Percentiles rank a stretch among this genome's conserved stretches.
Conservation (phyloP, 768 basidiomycete genomes). For the Hypholoma fasciculare region DNA sequence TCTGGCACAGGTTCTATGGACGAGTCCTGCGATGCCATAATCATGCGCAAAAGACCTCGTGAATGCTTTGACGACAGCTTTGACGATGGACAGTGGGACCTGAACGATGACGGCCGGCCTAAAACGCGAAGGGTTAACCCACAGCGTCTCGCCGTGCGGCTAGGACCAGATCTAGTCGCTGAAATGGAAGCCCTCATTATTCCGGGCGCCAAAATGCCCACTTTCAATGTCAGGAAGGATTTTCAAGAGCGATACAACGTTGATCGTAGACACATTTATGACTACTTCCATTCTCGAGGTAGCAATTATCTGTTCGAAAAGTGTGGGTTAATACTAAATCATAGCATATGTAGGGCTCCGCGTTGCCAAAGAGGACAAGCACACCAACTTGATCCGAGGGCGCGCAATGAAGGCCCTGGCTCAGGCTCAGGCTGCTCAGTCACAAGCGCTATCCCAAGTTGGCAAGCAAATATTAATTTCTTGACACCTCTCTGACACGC, state of each 20-base stretch:
- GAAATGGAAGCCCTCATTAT: slow-evolving; percentile 73
- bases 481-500: slow-evolving; percentile 4
- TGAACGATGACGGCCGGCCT: slow-evolving; percentile 36
- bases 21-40: slow-evolving; percentile 10
- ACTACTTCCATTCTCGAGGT: slow-evolving; percentile 73
- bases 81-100: slow-evolving; percentile 21
- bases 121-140: slow-evolving; percentile 64
- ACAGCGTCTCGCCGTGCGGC: slow-evolving; percentile 63
- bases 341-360: slow-evolving; percentile 41
- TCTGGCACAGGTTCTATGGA: slow-evolving; percentile 17
- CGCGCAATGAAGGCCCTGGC: slow-evolving; percentile 33
- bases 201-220: slow-evolving; percentile 78
- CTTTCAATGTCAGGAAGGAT: slow-evolving; percentile 66
- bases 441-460: slow-evolving; percentile 13
- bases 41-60: slow-evolving; percentile 19
- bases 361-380: slow-evolving; percentile 65
- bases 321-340: slow-evolving; percentile 21
- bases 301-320: slow-evolving; percentile 49
- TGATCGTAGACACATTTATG: slow-evolving; percentile 75
- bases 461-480: slow-evolving; percentile 1
- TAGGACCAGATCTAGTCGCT: slow-evolving; percentile 64
- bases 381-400: slow-evolving; percentile 51
- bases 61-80: slow-evolving; percentile 19
- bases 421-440: slow-evolving; percentile 23
- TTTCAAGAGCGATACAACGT: slow-evolving; percentile 71